Evolutionary conservation across 2,329 filamentous ascomycete genomes (phyloP), one percentile per base, ranked within the genome.

Genomic region (Trichoderma koningii): DNA sequence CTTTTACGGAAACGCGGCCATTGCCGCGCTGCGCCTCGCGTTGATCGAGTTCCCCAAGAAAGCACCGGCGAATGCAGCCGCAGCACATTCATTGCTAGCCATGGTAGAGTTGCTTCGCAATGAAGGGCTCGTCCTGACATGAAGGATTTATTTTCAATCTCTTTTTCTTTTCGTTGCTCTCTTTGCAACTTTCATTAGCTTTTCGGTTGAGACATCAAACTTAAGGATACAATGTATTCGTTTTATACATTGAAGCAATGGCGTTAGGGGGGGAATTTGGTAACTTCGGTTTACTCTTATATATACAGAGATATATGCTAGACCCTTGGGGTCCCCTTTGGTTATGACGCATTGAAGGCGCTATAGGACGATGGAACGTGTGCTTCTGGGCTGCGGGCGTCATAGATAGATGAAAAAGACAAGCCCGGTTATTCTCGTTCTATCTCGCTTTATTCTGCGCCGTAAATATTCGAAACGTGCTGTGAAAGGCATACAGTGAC

Each of bases 1-100:
- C 15, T 92, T 95, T 70, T 99, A 93, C 72, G 94, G 93, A 1
- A 87, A 86, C 56, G 86, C 89, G 7, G 93, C 86, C 0, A 75
- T 90, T n/a, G 89, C 85, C 0, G 87, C 91, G 1, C 75, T 97
- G 69, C 82, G 87, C 44, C 81, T 85, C 59, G 91, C 90, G 0
- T 79, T 94, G 28, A 76, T 95, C n/a, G 89, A 92, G 14, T 88
- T 95, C 55, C 92, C 92, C 0, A 78, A 78, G 28, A 82, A 79
- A 64, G 82, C 82, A 1, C 76, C 79, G 2, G 74, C 78, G 21
- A 79, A 81, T 60, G 81, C 80, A 1, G 75, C 80, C 1, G 84
- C 82, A 1, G 83, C 82, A 2, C 79, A 79, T 45, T 83, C 83
- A 5, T 72, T 89, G 51, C 74, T 78, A 63, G 83, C 86, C 0